These are phyloP conservation scores for Drechmeria coniospora DNA, from an alignment of 2,329 filamentous ascomycete genomes.

Conservation along the genomic window DNA sequence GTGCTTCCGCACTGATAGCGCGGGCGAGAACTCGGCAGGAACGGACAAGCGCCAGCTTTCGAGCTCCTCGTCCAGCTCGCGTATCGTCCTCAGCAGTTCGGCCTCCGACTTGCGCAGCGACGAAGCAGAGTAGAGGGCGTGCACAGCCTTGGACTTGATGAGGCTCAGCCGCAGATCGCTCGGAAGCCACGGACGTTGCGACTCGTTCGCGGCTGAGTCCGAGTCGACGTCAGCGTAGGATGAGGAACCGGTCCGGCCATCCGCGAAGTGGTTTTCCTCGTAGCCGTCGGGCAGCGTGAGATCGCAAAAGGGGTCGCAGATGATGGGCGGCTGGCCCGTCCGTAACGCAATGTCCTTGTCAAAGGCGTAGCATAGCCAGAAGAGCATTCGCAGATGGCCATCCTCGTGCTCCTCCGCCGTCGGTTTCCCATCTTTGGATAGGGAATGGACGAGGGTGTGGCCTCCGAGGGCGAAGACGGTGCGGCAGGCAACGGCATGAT, in stretches of 20 bases:
- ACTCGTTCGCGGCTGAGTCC: slow-evolving; percentile 1
- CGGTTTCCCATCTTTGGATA: slow-evolving; percentile 3
- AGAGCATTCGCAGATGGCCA: slow-evolving; percentile 24
- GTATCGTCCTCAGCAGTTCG: slow-evolving; percentile 36
- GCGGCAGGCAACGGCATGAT: slow-evolving; percentile 28
- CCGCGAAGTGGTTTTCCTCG: slow-evolving; percentile 9
- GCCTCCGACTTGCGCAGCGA: slow-evolving; percentile 35
- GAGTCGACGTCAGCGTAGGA: too few relatives aligned
- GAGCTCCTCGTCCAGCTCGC: slow-evolving; percentile 39
- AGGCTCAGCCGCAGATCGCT: slow-evolving; percentile 32
- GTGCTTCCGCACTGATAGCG: slow-evolving; percentile 22
- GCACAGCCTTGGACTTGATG: slow-evolving; percentile 34
- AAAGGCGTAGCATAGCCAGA: slow-evolving; percentile 38
- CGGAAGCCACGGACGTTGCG: slow-evolving; percentile 20
- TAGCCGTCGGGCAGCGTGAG: slow-evolving; percentile 28
- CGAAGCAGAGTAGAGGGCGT: slow-evolving; percentile 31
- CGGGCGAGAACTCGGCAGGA: slow-evolving; percentile 27
- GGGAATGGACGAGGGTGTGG: slow-evolving; percentile 15
- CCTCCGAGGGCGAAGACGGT: slow-evolving; percentile 33
- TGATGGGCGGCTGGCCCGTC: slow-evolving; percentile 34
- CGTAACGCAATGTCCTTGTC: slow-evolving; percentile 42
- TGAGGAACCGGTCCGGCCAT: too few relatives aligned
- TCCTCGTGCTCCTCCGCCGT: slow-evolving; percentile 12
- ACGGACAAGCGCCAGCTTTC: slow-evolving; percentile 38
- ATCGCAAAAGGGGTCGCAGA: slow-evolving; percentile 36